Evolutionary conservation across 169 alveolate genomes (phyloP).

Genomic region (Toxoplasma gondii): DNA sequence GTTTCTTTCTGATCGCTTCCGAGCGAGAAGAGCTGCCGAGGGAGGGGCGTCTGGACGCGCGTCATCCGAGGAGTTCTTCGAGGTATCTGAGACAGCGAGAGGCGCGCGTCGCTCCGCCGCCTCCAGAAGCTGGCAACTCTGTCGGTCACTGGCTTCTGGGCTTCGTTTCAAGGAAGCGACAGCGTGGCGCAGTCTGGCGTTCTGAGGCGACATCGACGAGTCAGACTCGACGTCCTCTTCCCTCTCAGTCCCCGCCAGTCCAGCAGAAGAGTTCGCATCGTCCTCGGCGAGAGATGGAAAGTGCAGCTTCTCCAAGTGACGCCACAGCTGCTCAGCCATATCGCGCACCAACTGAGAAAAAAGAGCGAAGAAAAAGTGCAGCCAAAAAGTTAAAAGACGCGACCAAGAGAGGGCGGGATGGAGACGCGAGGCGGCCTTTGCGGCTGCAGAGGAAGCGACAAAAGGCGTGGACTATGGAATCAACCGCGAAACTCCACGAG

Average conservation of each 20-base stretch:
- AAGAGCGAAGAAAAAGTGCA: not conserved
- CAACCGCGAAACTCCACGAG: not conserved
- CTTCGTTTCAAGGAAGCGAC: not conserved
- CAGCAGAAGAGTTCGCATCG: not conserved
- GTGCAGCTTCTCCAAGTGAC: not conserved
- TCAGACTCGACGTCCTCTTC: conserved; percentile 13
- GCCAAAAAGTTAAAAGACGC: not conserved
- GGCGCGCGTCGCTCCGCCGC: not conserved
- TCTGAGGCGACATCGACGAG: not conserved
- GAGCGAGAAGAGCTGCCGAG: too few relatives aligned
- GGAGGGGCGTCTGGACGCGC: not conserved
- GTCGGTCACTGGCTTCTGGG: too few relatives aligned
- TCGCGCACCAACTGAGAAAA: not conserved
- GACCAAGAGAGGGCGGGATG: not conserved
- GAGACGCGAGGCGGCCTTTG: not conserved
- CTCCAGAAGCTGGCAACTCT: not conserved
- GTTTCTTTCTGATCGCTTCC: too few relatives aligned
- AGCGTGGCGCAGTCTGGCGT: not conserved
- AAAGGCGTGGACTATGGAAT: not conserved
- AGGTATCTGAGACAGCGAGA: not conserved
- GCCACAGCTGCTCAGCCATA: conserved; percentile 35
- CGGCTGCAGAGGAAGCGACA: not conserved
- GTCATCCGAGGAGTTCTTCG: not conserved
- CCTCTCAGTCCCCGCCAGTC: not conserved
- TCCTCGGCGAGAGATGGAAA: not conserved